These are phyloP conservation scores for Afroboletus lepidellus DNA, from an alignment of 1,284 basidiomycete genomes.

Conservation along the genomic window DNA sequence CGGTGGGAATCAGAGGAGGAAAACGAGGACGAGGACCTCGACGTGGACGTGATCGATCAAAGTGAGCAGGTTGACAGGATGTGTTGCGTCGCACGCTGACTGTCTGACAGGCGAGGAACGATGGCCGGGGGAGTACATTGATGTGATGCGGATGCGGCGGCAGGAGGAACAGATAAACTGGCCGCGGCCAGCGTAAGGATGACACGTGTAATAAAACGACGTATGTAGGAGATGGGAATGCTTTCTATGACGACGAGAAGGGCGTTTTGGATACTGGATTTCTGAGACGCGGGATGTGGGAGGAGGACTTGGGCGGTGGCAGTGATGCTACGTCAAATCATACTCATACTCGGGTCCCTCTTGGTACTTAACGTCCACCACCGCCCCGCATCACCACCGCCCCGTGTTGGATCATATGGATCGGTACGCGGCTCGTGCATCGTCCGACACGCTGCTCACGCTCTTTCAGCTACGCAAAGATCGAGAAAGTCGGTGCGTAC, in stretches of 20 bases:
- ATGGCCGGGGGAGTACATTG: conserved; percentile 71
- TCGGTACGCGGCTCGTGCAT: conserved; percentile 24
- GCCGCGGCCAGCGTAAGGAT: conserved; percentile 52
- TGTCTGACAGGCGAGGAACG: conserved; percentile 51
- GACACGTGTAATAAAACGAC: conserved; percentile 8
- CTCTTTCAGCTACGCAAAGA: conserved; percentile 56
- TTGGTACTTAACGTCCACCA: conserved; percentile 23
- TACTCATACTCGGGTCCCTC: not conserved
- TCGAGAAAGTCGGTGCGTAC: conserved; percentile 73
- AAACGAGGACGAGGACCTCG: conserved; percentile 52
- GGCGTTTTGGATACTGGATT: not conserved
- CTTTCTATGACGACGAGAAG: conserved; percentile 23
- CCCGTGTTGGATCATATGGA: conserved; percentile 25
- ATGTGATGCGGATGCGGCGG: conserved; percentile 56
- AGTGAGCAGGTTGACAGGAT: conserved; percentile 44
- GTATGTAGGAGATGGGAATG: conserved; percentile 16
- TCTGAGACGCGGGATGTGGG: conserved; percentile 2
- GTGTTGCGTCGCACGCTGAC: not conserved
- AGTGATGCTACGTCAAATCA: conserved; percentile 8
- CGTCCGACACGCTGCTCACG: conserved; percentile 19
- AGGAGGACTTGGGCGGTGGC: conserved; percentile 14
- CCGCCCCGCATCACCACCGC: not conserved
- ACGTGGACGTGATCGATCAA: conserved; percentile 61
- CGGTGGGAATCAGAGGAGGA: conserved; percentile 60
- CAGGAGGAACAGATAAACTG: conserved; percentile 57